Evolutionary conservation across 1,284 basidiomycete species (phyloP).

Genomic region (Cutaneotrichosporon sp.): DNA sequence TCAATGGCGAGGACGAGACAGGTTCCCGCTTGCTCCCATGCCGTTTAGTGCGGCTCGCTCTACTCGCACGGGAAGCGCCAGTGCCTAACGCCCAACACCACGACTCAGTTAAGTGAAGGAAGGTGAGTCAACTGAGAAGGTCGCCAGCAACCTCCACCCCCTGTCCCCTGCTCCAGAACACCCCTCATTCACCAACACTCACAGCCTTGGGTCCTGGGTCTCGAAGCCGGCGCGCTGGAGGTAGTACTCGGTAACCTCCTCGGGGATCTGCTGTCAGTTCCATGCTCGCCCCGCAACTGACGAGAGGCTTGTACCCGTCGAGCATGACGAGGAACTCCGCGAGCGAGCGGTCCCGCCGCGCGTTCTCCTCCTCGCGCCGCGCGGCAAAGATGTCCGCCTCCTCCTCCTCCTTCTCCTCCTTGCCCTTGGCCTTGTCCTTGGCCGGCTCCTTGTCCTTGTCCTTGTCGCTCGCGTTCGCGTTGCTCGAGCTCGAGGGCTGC

Average conservation of each 20-base stretch:
- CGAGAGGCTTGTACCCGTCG: conserved; percentile 94
- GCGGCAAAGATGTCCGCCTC: conserved; percentile 43
- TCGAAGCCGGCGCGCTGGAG: conserved; percentile 96
- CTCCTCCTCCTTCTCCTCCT: conserved; percentile 7
- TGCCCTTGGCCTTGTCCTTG: too few relatives aligned
- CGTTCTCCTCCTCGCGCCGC: conserved; percentile 67
- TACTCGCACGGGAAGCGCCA: too few relatives aligned
- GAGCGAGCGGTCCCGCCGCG: conserved; percentile 75
- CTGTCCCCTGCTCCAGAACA: neutral
- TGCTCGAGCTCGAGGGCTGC: neutral
- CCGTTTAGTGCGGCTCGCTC: too few relatives aligned
- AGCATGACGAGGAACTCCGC: conserved; percentile 95
- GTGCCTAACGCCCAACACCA: too few relatives aligned
- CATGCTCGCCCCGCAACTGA: conserved; percentile 53
- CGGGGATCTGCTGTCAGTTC: conserved; percentile 72
- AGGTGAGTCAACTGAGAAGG: neutral
- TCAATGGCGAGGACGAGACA: too few relatives aligned
- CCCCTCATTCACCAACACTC: conserved; percentile 47
- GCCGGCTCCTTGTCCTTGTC: conserved; percentile 16
- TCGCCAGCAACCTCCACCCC: neutral
- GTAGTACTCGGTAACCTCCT: conserved; percentile 98
- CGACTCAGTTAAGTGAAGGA: neutral
- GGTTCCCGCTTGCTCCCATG: too few relatives aligned
- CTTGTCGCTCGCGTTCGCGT: neutral
- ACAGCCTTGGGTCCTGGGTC: conserved; percentile 90